These are phyloP conservation scores for Crotalaria pallida DNA, from an alignment of 306 rosid genomes.

Conservation along the genomic window DNA sequence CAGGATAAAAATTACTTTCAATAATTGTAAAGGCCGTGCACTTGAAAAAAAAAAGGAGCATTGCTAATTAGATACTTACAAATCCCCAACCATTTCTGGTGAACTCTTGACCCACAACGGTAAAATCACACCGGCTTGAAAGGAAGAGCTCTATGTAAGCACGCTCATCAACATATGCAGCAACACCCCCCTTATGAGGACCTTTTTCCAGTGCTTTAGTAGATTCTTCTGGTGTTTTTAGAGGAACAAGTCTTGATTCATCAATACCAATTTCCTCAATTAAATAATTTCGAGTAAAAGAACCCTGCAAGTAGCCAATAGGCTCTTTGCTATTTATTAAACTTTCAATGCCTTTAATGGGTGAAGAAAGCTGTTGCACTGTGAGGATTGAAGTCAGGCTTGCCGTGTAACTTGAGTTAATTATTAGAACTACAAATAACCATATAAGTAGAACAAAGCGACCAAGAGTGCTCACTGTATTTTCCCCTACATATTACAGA, in stretches of 20 bases:
- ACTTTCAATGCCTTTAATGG: conserved; percentile 78
- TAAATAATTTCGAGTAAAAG: conserved; percentile 60
- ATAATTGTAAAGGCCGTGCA: not conserved
- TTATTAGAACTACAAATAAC: conserved; percentile 89
- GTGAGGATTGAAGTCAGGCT: conserved; percentile 97
- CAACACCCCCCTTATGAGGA: conserved; percentile 72
- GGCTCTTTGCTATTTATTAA: conserved; percentile 55
- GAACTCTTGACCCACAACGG: conserved; percentile 86
- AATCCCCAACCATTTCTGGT: conserved; percentile 97
- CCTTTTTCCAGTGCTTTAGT: conserved; percentile 64
- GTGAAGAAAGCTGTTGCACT: conserved; percentile 78
- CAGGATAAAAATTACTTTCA: not conserved
- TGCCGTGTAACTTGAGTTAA: conserved; percentile 94
- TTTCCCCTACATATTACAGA: conserved; percentile 57
- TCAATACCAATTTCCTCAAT: conserved; percentile 57
- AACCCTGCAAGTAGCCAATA: conserved; percentile 85
- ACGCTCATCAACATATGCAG: conserved; percentile 82
- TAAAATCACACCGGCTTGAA: conserved; percentile 67
- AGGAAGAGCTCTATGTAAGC: conserved; percentile 90
- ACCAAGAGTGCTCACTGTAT: conserved; percentile 88
- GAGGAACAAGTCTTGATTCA: conserved; percentile 73
- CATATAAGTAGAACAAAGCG: conserved; percentile 85
- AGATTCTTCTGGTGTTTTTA: conserved; percentile 52
- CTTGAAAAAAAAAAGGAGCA: not conserved
- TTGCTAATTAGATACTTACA: conserved; percentile 54